These are phyloP conservation scores for Carnegiea gigantea DNA, from an alignment of 179 eudicot species.

Conservation along the genomic window DNA sequence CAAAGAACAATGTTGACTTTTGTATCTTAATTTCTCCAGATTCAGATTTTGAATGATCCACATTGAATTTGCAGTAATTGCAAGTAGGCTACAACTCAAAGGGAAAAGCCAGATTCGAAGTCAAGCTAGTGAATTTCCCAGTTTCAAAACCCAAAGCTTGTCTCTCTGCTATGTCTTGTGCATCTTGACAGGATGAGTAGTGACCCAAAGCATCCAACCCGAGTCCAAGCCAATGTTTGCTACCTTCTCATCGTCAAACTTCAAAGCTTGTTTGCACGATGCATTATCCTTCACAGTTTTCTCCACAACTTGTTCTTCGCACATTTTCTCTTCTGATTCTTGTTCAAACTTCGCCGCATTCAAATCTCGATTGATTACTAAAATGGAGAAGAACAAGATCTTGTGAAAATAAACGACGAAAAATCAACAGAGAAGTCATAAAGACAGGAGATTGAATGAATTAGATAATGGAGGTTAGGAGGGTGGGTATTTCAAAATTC, in stretches of 20 bases:
- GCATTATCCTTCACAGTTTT: not conserved
- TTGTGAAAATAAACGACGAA: too few species aligned
- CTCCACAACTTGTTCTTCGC: conserved; percentile 10
- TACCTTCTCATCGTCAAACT: not conserved
- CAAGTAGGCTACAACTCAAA: not conserved
- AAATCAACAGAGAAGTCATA: too few species aligned
- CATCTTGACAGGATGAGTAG: not conserved
- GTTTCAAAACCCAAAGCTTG: conserved; percentile 8
- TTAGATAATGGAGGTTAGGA: too few species aligned
- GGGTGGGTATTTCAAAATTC: too few species aligned
- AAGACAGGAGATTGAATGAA: too few species aligned
- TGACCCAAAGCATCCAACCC: not conserved
- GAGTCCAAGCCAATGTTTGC: not conserved
- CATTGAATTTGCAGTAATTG: not conserved
- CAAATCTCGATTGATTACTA: too few species aligned
- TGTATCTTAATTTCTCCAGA: not conserved
- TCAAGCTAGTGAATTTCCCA: not conserved
- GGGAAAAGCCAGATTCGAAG: too few species aligned
- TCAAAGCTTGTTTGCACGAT: not conserved
- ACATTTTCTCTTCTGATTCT: too few species aligned
- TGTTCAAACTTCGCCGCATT: too few species aligned
- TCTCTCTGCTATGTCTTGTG: not conserved
- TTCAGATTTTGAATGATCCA: not conserved
- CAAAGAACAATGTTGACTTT: not conserved
- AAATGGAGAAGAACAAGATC: too few species aligned